These are phyloP conservation scores for Penicillium flavigenum DNA, from an alignment of 495 filamentous ascomycete species.

Conservation along the genomic window DNA sequence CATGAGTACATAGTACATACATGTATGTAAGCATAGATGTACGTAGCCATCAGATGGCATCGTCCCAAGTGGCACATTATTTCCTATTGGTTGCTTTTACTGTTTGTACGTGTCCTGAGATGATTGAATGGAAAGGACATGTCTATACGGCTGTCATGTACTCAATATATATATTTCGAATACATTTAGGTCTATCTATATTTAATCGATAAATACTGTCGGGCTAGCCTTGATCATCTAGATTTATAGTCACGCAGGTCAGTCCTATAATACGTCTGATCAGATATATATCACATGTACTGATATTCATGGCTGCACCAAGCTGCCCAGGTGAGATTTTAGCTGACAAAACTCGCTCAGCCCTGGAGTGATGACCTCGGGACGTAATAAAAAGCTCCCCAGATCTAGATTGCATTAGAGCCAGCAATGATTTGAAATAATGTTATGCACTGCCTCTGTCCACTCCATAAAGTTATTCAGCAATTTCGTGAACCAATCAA, in stretches of 20 bases:
- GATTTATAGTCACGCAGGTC: background rate
- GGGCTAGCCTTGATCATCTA: background rate
- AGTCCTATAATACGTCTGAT: background rate
- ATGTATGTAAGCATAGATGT: too few species aligned
- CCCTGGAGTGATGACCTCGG: too few species aligned
- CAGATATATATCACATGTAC: background rate
- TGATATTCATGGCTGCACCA: too few species aligned
- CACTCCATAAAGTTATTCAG: background rate
- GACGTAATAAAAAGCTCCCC: too few species aligned
- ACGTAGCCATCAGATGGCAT: too few species aligned
- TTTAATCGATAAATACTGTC: background rate
- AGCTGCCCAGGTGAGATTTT: too few species aligned
- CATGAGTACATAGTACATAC: too few species aligned
- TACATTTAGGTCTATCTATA: background rate
- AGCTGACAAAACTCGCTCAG: too few species aligned
- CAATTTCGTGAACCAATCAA: background rate
- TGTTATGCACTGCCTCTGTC: background rate
- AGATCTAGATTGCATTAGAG: background rate
- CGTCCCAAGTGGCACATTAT: background rate
- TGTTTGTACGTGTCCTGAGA: background rate
- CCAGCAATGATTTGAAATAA: background rate
- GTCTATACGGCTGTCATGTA: background rate
- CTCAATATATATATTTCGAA: background rate
- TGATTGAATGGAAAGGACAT: background rate
- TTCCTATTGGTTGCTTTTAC: background rate